phyloP scores from a whole-genome alignment of 345 rosid species.

The Arabis alpina region DNA sequence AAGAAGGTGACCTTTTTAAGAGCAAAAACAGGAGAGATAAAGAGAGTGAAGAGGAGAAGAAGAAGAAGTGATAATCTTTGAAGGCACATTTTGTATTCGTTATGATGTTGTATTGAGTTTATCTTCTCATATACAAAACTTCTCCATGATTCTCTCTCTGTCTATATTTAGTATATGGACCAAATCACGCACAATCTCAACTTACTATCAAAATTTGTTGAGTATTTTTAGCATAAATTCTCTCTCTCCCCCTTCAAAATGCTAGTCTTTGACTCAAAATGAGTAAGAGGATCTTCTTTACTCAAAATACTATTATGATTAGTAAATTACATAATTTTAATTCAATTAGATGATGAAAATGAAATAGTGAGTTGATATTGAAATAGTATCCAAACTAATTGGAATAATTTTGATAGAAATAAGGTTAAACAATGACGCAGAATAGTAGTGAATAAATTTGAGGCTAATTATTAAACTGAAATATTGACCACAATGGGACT shows the following conservation, averaged over 20 bases:
- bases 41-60: conserved; percentile 34
- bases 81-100: conserved; percentile 29
- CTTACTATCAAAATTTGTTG: conserved; percentile 18
- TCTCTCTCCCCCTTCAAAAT: not conserved
- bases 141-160: conserved; percentile 24
- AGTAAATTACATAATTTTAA: not conserved
- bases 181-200: conserved; percentile 28
- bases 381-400: conserved; percentile 19
- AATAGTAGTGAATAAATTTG: not conserved
- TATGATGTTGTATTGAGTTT: not conserved
- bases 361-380: not conserved
- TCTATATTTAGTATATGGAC: conserved; percentile 32
- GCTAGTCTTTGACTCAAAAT: not conserved
- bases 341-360: not conserved
- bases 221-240: conserved; percentile 34
- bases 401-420: not conserved
- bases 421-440: conserved; percentile 7
- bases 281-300: not conserved
- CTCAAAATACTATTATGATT: too few relatives aligned
- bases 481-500: conserved; percentile 46
- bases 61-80: conserved; percentile 23
- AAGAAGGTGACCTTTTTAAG: conserved; percentile 45
- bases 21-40: conserved; percentile 44
- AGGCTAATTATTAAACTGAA: conserved; percentile 9
- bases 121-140: conserved; percentile 15